These are phyloP conservation scores for Boletus sp. DNA, from an alignment of 768 basidiomycete species.

Conservation along the genomic window DNA sequence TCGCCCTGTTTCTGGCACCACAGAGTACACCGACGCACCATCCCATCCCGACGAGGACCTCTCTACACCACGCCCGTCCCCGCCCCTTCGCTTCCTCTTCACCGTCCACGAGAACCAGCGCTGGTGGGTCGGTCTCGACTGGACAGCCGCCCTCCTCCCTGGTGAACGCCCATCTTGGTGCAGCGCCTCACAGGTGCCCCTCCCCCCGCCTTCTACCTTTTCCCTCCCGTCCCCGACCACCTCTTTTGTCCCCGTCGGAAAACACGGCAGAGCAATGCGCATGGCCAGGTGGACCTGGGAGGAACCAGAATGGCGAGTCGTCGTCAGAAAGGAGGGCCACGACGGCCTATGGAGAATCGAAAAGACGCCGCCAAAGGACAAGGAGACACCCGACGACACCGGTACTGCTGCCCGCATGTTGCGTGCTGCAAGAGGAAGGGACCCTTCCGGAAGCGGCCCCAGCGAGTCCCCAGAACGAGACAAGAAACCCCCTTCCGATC, in stretches of 20 bases:
- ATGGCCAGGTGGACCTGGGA: slow-evolving; percentile 87
- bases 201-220: slow-evolving; percentile 70
- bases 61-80: slow-evolving; percentile 20
- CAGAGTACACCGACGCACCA: slow-evolving; percentile 15
- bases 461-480: slow-evolving; percentile 23
- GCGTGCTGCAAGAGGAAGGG: slow-evolving; percentile 52
- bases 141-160: slow-evolving; percentile 89
- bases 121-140: slow-evolving; percentile 98
- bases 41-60: slow-evolving; percentile 13
- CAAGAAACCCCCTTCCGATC: slow-evolving; percentile 20
- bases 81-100: slow-evolving; percentile 70
- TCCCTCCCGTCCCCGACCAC: slow-evolving; percentile 60
- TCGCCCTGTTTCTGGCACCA: slow-evolving; percentile 21
- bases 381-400: slow-evolving; percentile 43
- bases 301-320: slow-evolving; percentile 85
- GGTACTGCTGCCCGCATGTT: slow-evolving; percentile 41
- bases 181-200: slow-evolving; percentile 50
- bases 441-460: slow-evolving; percentile 18
- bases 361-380: slow-evolving; percentile 51
- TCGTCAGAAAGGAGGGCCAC: slow-evolving; percentile 56
- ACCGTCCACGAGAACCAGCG: slow-evolving; percentile 93
- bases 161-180: slow-evolving; percentile 90
- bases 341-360: slow-evolving; percentile 52
- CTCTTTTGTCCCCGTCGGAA: slow-evolving; percentile 50
- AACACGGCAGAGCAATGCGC: slow-evolving; percentile 55